These are phyloP conservation scores for Besnoitia besnoiti DNA, from an alignment of 169 alveolate genomes.

Conservation along the genomic window DNA sequence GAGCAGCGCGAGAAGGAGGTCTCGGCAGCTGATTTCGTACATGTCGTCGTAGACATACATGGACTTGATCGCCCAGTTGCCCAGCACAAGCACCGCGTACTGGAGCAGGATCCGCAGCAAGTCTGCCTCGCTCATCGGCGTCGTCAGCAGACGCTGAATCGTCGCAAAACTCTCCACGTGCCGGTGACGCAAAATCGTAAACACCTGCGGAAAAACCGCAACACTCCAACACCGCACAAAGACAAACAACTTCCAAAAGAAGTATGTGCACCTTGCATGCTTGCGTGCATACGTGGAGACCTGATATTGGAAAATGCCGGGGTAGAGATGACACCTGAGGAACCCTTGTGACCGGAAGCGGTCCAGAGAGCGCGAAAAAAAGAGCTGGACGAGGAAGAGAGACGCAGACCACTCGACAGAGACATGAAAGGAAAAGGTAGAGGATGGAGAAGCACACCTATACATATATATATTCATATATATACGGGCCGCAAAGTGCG, in stretches of 20 bases:
- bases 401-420: not conserved
- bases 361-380: too few relatives aligned
- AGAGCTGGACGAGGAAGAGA: too few relatives aligned
- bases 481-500: not conserved
- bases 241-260: not conserved
- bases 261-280: too few relatives aligned
- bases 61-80: slow-evolving; percentile 64
- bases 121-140: slow-evolving; percentile 18
- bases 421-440: not conserved
- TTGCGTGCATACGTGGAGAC: too few relatives aligned
- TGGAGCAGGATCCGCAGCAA: slow-evolving; percentile 38
- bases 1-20: slow-evolving; percentile 49
- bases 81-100: slow-evolving; percentile 16
- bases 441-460: too few relatives aligned
- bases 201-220: slow-evolving; percentile 41
- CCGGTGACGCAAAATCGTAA: slow-evolving; percentile 21
- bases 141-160: slow-evolving; percentile 38
- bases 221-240: not conserved
- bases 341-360: too few relatives aligned
- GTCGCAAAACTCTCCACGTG: slow-evolving; percentile 48
- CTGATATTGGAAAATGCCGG: too few relatives aligned
- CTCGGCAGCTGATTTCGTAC: slow-evolving; percentile 44
- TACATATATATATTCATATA: not conserved
- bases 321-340: too few relatives aligned
- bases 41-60: not conserved